Evolutionary conservation across 805 yeast genomes (phyloP).

Genomic region (Kazachstania kunashirensis): DNA sequence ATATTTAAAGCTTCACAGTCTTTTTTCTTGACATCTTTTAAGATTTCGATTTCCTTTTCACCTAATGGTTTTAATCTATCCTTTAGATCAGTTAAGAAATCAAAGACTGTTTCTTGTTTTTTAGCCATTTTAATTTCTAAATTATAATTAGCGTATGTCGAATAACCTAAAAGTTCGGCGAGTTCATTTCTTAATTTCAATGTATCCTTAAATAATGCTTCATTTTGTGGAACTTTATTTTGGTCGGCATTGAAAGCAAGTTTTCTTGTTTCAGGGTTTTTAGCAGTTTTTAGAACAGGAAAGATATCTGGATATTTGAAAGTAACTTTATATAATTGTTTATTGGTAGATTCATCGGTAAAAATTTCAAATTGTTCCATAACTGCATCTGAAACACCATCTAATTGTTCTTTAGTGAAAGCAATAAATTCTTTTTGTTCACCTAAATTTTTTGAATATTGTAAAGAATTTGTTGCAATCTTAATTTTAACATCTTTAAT

Average conservation of each 20-base stretch:
- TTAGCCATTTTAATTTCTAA: slow-evolving; percentile 80
- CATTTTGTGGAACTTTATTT: slow-evolving; percentile 57
- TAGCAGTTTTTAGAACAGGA: slow-evolving; percentile 70
- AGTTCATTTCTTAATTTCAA: slow-evolving; percentile 51
- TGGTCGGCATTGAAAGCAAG: slow-evolving; percentile 58
- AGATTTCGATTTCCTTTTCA: slow-evolving; percentile 38
- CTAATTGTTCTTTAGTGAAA: slow-evolving; percentile 56
- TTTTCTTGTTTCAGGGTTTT: slow-evolving; percentile 53
- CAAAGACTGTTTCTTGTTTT: slow-evolving; percentile 45
- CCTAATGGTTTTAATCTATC: slow-evolving; percentile 53
- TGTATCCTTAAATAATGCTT: slow-evolving; percentile 48
- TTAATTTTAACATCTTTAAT: slow-evolving; percentile 51
- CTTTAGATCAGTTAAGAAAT: slow-evolving; percentile 54
- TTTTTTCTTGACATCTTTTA: slow-evolving; percentile 43
- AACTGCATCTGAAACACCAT: slow-evolving; percentile 63
- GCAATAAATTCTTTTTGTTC: slow-evolving; percentile 55
- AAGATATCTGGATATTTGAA: slow-evolving; percentile 73
- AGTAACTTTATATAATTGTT: slow-evolving; percentile 46
- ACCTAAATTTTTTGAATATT: slow-evolving; percentile 56
- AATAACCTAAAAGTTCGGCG: slow-evolving; percentile 57
- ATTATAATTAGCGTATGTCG: slow-evolving; percentile 57
- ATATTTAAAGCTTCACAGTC: slow-evolving; percentile 41
- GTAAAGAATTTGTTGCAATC: slow-evolving; percentile 45
- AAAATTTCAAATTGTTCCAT: slow-evolving; percentile 45
- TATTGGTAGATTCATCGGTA: slow-evolving; percentile 28